These are phyloP conservation scores for Fusarium equiseti DNA, from an alignment of 2,329 filamentous ascomycete genomes.

Conservation along the genomic window DNA sequence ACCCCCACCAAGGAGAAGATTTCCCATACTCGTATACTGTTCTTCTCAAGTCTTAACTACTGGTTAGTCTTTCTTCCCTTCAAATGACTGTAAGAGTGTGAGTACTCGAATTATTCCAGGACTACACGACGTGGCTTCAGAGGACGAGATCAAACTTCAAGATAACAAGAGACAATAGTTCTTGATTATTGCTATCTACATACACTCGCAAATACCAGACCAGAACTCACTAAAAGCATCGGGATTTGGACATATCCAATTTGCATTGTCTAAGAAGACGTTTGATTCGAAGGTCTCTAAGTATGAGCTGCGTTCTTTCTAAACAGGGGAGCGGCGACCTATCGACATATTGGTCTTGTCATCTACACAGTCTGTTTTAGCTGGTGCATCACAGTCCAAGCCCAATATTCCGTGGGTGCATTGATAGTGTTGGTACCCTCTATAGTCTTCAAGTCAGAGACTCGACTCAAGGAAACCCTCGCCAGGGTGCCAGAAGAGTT, in stretches of 20 bases:
- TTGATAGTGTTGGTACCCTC: background rate
- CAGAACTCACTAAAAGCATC: background rate
- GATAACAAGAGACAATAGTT: background rate
- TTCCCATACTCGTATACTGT: background rate
- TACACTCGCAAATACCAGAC: background rate
- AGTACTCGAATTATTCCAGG: background rate
- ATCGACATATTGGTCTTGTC: fast-evolving
- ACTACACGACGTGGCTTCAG: background rate
- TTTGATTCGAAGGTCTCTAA: background rate
- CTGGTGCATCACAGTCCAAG: background rate
- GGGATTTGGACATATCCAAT: fast-evolving
- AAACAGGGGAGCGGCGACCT: background rate
- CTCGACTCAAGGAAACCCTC: too few relatives aligned
- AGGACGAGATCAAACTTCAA: background rate
- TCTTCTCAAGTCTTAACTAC: background rate
- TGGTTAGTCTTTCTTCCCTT: background rate
- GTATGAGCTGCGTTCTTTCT: background rate
- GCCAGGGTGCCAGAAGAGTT: too few relatives aligned
- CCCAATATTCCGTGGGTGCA: background rate
- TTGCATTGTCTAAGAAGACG: background rate
- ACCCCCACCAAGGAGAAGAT: background rate
- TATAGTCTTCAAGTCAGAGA: too few relatives aligned
- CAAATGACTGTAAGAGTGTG: too few relatives aligned
- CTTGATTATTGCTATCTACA: background rate
- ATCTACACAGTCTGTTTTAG: background rate